These are phyloP conservation scores for Exophiala sideris DNA, from an alignment of 2,329 filamentous ascomycete genomes.

Conservation along the genomic window DNA sequence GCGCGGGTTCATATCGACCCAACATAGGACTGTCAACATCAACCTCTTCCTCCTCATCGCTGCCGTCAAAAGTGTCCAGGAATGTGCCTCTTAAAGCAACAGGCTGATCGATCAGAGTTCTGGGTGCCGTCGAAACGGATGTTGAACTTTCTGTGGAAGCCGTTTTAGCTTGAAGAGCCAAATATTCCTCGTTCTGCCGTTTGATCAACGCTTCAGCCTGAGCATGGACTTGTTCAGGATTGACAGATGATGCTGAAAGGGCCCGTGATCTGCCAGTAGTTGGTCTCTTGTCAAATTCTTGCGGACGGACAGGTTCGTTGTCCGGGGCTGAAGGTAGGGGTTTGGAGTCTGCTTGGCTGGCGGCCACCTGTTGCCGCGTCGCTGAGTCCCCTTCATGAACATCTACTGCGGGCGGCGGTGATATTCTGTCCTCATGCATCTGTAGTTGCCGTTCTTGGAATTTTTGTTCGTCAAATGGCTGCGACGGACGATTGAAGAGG, in stretches of 20 bases:
- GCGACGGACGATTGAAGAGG: constrained; percentile 67
- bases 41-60: constrained; percentile 39
- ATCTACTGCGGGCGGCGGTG: constrained; percentile 41
- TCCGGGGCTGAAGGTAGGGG: constrained; percentile 9
- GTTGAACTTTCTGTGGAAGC: not conserved
- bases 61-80: constrained; percentile 29
- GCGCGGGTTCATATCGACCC: constrained; percentile 17
- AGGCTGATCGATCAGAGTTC: constrained; percentile 6
- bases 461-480: constrained; percentile 78
- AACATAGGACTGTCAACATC: constrained; percentile 30
- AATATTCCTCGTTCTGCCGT: constrained; percentile 26
- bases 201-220: constrained; percentile 26
- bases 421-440: constrained; percentile 71
- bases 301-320: constrained; percentile 3
- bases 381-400: constrained; percentile 19
- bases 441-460: constrained; percentile 79
- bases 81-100: constrained; percentile 24
- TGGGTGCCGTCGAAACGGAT: not conserved
- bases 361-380: constrained; percentile 23
- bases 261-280: constrained; percentile 10
- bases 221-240: constrained; percentile 21
- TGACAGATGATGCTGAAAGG: constrained; percentile 19
- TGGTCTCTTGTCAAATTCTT: constrained; percentile 2
- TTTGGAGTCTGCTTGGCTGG: not conserved
- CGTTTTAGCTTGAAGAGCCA: constrained; percentile 14